phyloP scores from a whole-genome alignment of 768 basidiomycete species.

The Cyclocybe cylindracea region DNA sequence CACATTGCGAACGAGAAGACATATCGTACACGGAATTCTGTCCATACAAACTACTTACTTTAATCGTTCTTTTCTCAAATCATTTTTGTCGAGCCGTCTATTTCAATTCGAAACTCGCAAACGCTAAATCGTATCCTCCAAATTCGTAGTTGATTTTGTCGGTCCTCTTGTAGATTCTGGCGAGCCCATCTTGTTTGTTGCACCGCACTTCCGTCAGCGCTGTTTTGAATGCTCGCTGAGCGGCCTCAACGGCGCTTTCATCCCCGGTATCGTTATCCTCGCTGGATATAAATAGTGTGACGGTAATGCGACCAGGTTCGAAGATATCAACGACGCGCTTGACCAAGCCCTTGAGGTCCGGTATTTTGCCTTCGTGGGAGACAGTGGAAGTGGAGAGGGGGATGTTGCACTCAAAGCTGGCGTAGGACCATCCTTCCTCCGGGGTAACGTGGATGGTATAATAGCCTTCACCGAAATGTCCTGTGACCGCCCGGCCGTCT shows the following conservation, averaged over 20 bases:
- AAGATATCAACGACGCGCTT: conserved; percentile 92
- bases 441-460: conserved; percentile 99
- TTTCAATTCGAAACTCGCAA: conserved; percentile 76
- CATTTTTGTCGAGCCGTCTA: conserved; percentile 10
- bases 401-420: conserved; percentile 98
- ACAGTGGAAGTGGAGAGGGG: conserved; percentile 49
- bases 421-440: conserved; percentile 97
- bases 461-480: conserved; percentile 75
- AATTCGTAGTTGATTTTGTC: conserved; percentile 99
- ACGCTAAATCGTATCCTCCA: conserved; percentile 88
- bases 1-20: neutral
- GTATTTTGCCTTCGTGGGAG: conserved; percentile 44
- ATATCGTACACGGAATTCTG: neutral
- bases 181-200: neutral
- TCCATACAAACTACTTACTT: neutral
- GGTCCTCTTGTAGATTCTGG: conserved; percentile 67
- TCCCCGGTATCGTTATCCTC: conserved; percentile 47
- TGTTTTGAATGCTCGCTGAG: conserved; percentile 70
- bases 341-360: conserved; percentile 79
- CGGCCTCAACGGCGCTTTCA: conserved; percentile 64
- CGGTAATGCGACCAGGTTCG: conserved; percentile 79
- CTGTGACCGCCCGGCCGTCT: conserved; percentile 8
- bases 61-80: too few species aligned
- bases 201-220: conserved; percentile 49
- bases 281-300: conserved; percentile 90